phyloP scores from a whole-genome alignment of 1,284 basidiomycete species.

The Trichosporon inkin region DNA sequence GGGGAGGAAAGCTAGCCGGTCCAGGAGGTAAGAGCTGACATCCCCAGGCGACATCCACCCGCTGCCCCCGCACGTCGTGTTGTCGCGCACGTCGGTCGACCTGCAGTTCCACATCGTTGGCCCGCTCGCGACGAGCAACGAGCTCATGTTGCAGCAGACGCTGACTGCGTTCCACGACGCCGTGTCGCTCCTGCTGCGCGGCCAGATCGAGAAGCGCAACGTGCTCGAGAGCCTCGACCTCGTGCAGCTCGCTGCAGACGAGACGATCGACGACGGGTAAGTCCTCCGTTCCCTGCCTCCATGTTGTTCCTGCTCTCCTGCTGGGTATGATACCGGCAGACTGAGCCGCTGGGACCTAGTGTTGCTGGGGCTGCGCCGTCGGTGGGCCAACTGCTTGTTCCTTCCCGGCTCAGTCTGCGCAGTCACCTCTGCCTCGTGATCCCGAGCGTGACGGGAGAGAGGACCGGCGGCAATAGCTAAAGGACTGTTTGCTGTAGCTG shows the following conservation, averaged over 20 bases:
- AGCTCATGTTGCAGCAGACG: slow-evolving; percentile 87
- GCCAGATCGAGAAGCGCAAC: slow-evolving; percentile 91
- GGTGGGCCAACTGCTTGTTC: no score
- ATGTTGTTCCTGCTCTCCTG: background rate
- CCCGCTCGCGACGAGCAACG: slow-evolving; percentile 77
- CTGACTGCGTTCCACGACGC: slow-evolving; percentile 84
- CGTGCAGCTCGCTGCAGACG: slow-evolving; percentile 88
- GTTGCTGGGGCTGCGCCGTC: no score
- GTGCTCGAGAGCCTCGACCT: slow-evolving; percentile 93
- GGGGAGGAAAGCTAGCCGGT: background rate
- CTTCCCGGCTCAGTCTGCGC: no score
- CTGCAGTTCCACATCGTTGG: slow-evolving; percentile 93
- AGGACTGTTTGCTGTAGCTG: no score
- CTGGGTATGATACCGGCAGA: no score
- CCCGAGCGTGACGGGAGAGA: no score
- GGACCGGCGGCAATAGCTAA: no score
- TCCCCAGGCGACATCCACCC: slow-evolving; percentile 87
- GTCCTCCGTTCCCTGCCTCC: slow-evolving; percentile 28
- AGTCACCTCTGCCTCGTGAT: no score
- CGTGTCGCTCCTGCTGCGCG: slow-evolving; percentile 75
- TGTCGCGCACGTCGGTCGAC: slow-evolving; percentile 92
- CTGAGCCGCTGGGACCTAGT: no score
- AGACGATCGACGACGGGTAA: slow-evolving; percentile 96
- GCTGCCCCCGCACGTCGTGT: slow-evolving; percentile 77
- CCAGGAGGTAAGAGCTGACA: background rate